Evolutionary conservation across 2,329 filamentous ascomycete genomes (phyloP), one percentile per base, ranked within the genome.

Genomic region (Trichoderma atroviride): DNA sequence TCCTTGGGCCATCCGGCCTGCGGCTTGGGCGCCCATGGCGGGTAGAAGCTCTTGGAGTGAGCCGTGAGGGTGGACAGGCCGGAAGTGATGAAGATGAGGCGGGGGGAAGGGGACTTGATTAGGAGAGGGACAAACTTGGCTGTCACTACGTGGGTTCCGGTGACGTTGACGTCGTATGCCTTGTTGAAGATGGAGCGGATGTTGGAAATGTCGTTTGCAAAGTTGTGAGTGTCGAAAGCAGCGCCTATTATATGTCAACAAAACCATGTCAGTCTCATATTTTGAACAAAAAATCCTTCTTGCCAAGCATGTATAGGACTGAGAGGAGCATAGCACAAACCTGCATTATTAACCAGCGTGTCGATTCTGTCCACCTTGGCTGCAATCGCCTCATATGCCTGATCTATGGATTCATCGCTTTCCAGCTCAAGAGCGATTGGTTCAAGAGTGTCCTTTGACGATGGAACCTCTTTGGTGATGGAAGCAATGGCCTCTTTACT

Each of bases 271-370:
- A 66, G 37, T 29, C 1, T 0, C 16, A 10, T 29, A 9, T 37
- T n/a, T n/a, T n/a, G n/a, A n/a, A n/a, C n/a, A n/a, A n/a, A n/a
- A n/a, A n/a, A n/a, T n/a, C n/a, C n/a, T n/a, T n/a, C n/a, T n/a
- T n/a, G n/a, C n/a, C n/a, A n/a, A n/a, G n/a, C n/a, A n/a, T n/a
- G n/a, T n/a, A n/a, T n/a, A n/a, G 16, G 22, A 50, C 47, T 13
- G 1, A n/a, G 22, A 53, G 14, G 24, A 33, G 5, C 7, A n/a
- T 5, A 10, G 14, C 7, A 69, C 74, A 13, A 76, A 81, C 85
- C 87, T 0, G 84, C 87, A 66, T 89, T 89, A 77, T 89, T 89
- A 69, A 89, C 75, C 0, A 89, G 79, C 1, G 80, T 76, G 61
- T 89, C 87, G 2, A 89, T 50, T 14, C 76, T 79, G 14, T 83